Evolutionary conservation across 495 filamentous ascomycete species (phyloP), one percentile per base, ranked within the genome.

Genomic region (Oidiodendron maius): DNA sequence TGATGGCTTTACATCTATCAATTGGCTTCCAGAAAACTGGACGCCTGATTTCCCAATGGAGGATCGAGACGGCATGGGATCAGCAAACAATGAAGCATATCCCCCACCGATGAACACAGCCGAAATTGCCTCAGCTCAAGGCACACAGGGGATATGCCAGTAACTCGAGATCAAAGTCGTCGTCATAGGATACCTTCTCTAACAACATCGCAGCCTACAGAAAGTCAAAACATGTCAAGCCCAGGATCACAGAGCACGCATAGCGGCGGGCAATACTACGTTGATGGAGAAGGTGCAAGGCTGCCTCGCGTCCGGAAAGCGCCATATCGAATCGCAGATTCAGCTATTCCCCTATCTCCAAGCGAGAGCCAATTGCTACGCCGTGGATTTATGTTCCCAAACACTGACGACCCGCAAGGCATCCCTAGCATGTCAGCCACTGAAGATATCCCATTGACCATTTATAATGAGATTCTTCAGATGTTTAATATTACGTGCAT

Each of bases 401-500:
- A 41, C 13, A 35, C 23, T 36, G 40, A 37, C 39, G 38, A 42
- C 10, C 9, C n/a, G 5, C 69, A 70, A 25, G 64, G 63, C 10
- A 11, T 22, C 3, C 34, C 53, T 49, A 26, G 17, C 11, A 23
- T 52, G 57, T 3, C 56, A 61, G 21, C 20, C 44, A 3, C 51
- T 32, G 13, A 41, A 46, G 24, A 53, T 1, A 65, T 76, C 15
- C 61, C 64, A 12, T 3, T 49, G 16, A 49, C 45, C 8, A 64
- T 55, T 6, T 71, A 75, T 38, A 61, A 64, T 24, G 53, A 60
- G 18, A 63, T 72, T 6, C 50, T 67, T 32, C 42, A 52, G 10
- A 51, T 62, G 16, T 74, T 74, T 37, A 24, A 64, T 9, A 51
- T 53, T 1, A 55, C 69, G 4, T 75, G 71, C 41, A 54, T 61